Base-by-base conservation (phyloP, 2,329 filamentous ascomycete species). In the Diplodia mutila region DNA sequence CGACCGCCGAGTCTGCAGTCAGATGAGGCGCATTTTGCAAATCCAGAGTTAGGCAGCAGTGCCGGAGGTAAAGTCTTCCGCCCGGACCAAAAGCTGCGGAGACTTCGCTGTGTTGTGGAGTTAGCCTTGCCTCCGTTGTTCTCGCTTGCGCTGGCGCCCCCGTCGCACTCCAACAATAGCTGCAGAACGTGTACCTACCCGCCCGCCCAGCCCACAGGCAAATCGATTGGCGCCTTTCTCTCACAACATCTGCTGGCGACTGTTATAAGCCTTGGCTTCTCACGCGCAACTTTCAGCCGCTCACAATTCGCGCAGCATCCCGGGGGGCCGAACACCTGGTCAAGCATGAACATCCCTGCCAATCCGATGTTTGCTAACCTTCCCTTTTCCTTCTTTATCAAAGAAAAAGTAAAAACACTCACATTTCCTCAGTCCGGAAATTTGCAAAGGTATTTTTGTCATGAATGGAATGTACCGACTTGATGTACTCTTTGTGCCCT, bases 1-100 rank as follows among this genome's bases (percentile, higher is more conserved):
- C n/a, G n/a, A n/a, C n/a, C n/a, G n/a, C n/a, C 27, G 42, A 49
- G 49, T 27, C 57, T n/a, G 27, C 59, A 51, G 59, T 61, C 11
- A 51, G 59, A 51, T 34, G 59, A 48, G 59, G 59, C 57, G 57
- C 27, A 6, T 7, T 18, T 39, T 23, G 42, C 8, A 27, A 16
- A 25, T 5, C 18, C 23, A 46, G 3, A 23, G 27, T 18, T 14
- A 61, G 57, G 57, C 57, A 48, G 25, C 57, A 61, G 39, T 46
- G 18, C 42, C 57, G 27, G 25, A 42, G 34, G 25, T 18, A 34
- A n/a, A 7, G 29, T 11, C 14, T 25, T 59, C 57, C 16, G 57
- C 39, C 39, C 64, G 64, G 64, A 66, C 64, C 29, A 66, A 66
- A 59, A 32, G 12, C 23, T 21, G 23, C 64, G 57, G 54, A 49